Evolutionary conservation across 768 basidiomycete species (phyloP).

Genomic region (Tulasnella sp.): DNA sequence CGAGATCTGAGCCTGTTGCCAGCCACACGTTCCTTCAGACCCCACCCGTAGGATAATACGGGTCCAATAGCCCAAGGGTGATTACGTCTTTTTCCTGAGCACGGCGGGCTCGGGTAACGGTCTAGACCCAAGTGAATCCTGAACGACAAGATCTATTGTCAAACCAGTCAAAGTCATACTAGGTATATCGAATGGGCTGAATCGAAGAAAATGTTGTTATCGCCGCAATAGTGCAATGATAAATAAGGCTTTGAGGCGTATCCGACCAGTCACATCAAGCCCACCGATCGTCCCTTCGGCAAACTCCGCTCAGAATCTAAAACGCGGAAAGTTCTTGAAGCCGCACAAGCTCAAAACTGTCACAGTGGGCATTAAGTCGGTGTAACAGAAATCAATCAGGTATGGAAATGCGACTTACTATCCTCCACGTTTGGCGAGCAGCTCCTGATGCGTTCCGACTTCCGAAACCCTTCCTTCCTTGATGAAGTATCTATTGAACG

Average conservation of each 20-base stretch:
- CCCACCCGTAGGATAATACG: not conserved
- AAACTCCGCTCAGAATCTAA: not conserved
- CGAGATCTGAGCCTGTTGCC: not conserved
- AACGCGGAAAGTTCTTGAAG: constrained; percentile 46
- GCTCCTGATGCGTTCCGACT: constrained; percentile 78
- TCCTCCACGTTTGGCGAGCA: constrained; percentile 30
- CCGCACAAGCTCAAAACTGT: constrained; percentile 68
- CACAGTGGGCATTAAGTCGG: not conserved
- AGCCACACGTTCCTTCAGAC: not conserved
- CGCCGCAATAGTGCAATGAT: no score
- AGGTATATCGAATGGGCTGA: no score
- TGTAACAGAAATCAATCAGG: not conserved
- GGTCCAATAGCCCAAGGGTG: not conserved
- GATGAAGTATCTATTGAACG: constrained; percentile 59
- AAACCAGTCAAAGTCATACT: not conserved
- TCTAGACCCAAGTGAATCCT: not conserved
- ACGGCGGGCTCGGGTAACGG: not conserved
- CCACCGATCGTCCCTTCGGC: not conserved
- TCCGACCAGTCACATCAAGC: no score
- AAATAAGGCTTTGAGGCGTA: no score
- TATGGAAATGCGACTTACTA: constrained; percentile 24
- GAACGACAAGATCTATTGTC: not conserved
- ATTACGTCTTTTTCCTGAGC: not conserved
- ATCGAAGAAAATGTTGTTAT: no score
- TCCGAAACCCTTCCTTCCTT: constrained; percentile 80